Conservation (phyloP, 2,329 filamentous ascomycete species). For the Neonectria hederae region DNA sequence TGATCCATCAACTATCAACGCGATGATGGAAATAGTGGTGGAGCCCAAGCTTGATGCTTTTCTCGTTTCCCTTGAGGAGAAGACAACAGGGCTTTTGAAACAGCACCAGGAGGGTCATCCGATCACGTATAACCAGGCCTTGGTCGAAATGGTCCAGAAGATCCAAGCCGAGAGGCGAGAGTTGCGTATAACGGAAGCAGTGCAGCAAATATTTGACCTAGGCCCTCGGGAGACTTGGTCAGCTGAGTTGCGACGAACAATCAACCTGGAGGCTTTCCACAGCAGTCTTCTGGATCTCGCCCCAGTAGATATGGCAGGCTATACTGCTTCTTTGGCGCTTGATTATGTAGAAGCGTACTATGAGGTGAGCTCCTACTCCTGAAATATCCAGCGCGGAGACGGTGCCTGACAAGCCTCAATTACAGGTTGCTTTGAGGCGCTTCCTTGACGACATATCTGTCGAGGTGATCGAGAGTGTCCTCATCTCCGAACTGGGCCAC, state of each 20-base stretch:
- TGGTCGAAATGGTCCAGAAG: slow-evolving; percentile 50
- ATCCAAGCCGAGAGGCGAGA: slow-evolving; percentile 30
- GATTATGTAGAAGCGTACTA: slow-evolving; percentile 55
- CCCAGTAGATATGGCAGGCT: slow-evolving; percentile 42
- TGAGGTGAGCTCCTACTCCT: slow-evolving; percentile 41
- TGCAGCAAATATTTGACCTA: slow-evolving; percentile 8
- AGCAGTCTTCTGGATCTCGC: neutral
- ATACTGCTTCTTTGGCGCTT: slow-evolving; percentile 46
- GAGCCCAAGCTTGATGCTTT: slow-evolving; percentile 31
- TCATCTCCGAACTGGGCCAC: neutral
- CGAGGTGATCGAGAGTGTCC: neutral
- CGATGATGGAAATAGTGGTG: slow-evolving; percentile 28
- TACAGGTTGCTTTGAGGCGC: slow-evolving; percentile 19
- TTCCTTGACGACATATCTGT: slow-evolving; percentile 22
- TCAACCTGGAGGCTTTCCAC: neutral
- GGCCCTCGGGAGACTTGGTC: neutral
- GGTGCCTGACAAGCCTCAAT: neutral
- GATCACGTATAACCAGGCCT: slow-evolving; percentile 64
- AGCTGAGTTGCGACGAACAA: too few species aligned
- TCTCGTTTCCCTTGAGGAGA: slow-evolving; percentile 46
- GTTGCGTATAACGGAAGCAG: neutral
- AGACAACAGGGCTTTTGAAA: slow-evolving; percentile 56
- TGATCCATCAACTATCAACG: slow-evolving; percentile 21
- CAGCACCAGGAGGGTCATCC: slow-evolving; percentile 56
- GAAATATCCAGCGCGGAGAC: too few species aligned